Percentiles rank a stretch among this genome's conserved stretches.
Evolutionary conservation across 352 stramenopile species (phyloP).

Genomic region (Phytophthora idaei): DNA sequence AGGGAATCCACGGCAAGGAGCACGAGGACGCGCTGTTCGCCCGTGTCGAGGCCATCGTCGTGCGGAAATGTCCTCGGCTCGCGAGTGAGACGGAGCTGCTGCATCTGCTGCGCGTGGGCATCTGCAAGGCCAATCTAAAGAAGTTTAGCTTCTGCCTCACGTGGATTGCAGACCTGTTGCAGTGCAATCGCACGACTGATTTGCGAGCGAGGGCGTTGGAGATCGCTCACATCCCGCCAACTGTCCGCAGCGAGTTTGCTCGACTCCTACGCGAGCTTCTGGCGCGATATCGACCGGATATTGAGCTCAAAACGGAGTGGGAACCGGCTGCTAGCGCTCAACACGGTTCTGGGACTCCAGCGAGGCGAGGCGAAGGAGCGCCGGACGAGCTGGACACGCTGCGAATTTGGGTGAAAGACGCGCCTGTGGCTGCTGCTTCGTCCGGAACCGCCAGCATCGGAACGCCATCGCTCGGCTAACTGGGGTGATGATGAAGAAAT

Average conservation of each 20-base stretch:
- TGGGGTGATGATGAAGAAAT: slow-evolving; percentile 15
- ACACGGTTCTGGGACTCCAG: slow-evolving; percentile 28
- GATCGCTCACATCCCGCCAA: slow-evolving; percentile 73
- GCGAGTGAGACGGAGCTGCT: slow-evolving; percentile 60
- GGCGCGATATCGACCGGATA: slow-evolving; percentile 58
- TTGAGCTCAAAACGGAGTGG: slow-evolving; percentile 78
- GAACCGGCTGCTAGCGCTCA: slow-evolving; percentile 48
- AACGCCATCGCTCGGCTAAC: slow-evolving; percentile 24
- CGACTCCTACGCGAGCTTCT: slow-evolving; percentile 64
- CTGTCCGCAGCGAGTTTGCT: slow-evolving; percentile 73
- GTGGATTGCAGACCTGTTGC: slow-evolving; percentile 76
- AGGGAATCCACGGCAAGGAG: slow-evolving; percentile 74
- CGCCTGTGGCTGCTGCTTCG: slow-evolving; percentile 9
- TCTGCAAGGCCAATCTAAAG: slow-evolving; percentile 84
- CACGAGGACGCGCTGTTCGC: slow-evolving; percentile 66
- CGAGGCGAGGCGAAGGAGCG: slow-evolving; percentile 22
- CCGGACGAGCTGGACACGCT: slow-evolving; percentile 63
- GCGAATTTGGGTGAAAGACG: slow-evolving; percentile 77
- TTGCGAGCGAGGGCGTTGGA: slow-evolving; percentile 70
- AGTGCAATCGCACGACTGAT: slow-evolving; percentile 66
- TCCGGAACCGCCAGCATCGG: slow-evolving; percentile 12
- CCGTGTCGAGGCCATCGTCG: slow-evolving; percentile 67
- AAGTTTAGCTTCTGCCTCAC: slow-evolving; percentile 86
- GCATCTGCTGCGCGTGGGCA: slow-evolving; percentile 63
- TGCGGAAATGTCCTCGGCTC: slow-evolving; percentile 63